Evolutionary conservation across 352 stramenopile genomes (phyloP).

Genomic region (Globisporangium middletonii): DNA sequence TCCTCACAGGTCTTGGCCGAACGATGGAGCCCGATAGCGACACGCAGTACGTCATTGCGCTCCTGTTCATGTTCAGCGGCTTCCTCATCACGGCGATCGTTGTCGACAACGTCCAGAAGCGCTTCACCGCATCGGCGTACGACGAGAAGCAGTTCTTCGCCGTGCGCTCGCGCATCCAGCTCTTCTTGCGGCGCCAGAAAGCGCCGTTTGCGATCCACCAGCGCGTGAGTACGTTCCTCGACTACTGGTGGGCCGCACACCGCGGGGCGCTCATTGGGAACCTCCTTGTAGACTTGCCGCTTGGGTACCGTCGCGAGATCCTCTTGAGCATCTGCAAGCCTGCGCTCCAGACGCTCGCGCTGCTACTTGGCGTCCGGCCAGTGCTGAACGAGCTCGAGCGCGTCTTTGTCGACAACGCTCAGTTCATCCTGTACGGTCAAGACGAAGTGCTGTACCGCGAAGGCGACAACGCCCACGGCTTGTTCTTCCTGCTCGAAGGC

Average conservation of each 20-base stretch:
- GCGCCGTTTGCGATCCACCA: constrained; percentile 33
- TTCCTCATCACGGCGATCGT: constrained; percentile 45
- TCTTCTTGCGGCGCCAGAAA: constrained; percentile 38
- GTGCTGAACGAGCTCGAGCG: constrained; percentile 25
- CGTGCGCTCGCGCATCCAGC: constrained; percentile 30
- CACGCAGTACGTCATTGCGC: constrained; percentile 28
- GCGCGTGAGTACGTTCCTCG: constrained; percentile 36
- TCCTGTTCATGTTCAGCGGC: constrained; percentile 46
- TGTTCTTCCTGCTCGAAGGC: constrained; percentile 32
- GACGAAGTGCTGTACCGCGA: constrained; percentile 32
- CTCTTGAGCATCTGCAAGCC: constrained; percentile 27
- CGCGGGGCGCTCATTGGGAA: constrained; percentile 33
- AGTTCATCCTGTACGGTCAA: constrained; percentile 35
- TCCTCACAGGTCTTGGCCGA: constrained; percentile 25
- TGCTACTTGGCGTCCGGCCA: constrained; percentile 18
- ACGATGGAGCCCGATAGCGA: constrained; percentile 34
- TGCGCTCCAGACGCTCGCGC: constrained; percentile 26
- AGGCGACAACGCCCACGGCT: constrained; percentile 26
- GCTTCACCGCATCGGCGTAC: constrained; percentile 38
- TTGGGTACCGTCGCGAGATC: constrained; percentile 28
- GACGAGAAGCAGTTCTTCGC: constrained; percentile 47
- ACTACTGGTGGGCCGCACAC: constrained; percentile 46
- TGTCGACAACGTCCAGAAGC: constrained; percentile 48
- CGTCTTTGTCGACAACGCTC: constrained; percentile 28
- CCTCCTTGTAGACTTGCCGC: constrained; percentile 27